phyloP scores from a whole-genome alignment of 176 grass and related monocot species.

The Avena insularis region DNA sequence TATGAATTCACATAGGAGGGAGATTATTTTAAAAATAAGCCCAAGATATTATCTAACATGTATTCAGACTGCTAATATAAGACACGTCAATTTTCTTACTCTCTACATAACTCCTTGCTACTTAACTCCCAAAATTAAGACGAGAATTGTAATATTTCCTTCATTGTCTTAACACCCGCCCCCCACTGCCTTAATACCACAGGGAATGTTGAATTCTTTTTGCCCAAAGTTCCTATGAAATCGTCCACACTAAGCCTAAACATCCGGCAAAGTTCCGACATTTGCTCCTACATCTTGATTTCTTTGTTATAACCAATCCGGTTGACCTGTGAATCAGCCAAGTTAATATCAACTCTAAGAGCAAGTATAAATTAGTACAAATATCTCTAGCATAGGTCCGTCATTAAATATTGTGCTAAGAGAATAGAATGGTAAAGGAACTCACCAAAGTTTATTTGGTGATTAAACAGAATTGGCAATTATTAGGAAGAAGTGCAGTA shows the following conservation, averaged over 20 bases:
- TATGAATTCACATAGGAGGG: not conserved
- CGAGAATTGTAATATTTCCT: not conserved
- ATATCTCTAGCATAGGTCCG: not conserved
- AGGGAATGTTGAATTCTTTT: not conserved
- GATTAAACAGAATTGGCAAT: not conserved
- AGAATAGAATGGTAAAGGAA: constrained; percentile 15
- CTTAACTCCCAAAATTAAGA: not conserved
- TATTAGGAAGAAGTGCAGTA: not conserved
- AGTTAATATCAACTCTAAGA: not conserved
- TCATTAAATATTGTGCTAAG: not conserved
- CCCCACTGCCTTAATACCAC: too few relatives aligned
- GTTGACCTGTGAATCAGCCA: not conserved
- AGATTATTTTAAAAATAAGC: not conserved
- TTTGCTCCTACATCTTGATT: not conserved
- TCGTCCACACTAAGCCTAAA: not conserved
- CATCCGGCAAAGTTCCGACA: not conserved
- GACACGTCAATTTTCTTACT: constrained; percentile 18
- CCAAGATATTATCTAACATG: not conserved
- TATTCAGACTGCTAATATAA: constrained; percentile 24
- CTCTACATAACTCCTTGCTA: not conserved
- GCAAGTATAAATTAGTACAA: not conserved
- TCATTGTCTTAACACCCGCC: not conserved
- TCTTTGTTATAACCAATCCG: not conserved
- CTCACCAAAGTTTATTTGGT: not conserved
- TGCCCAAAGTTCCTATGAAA: not conserved